Evolutionary conservation across 1,284 basidiomycete genomes (phyloP), one percentile per base, ranked within the genome.

Genomic region (Afroboletus lepidellus): DNA sequence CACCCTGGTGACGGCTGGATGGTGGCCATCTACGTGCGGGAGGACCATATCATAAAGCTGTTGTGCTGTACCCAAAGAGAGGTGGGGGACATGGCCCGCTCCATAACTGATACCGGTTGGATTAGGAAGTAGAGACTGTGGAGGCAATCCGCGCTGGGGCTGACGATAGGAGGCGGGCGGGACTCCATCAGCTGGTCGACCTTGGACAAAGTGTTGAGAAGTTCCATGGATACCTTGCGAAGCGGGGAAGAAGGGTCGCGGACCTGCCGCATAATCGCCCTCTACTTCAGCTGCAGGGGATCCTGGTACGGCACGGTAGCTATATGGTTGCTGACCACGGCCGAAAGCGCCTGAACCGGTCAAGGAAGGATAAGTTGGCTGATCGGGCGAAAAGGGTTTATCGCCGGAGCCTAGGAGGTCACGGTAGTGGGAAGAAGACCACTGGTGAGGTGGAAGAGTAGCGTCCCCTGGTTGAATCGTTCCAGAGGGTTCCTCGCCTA

Each of bases 1-100:
- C 46, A 87, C 79, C 57, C 87, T 85, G 51, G 80, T 77, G 54
- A 87, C 80, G 21, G 84, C 80, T 38, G 86, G 79, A 59, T 81
- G 79, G 55, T 74, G 73, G 53, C 77, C 77, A 56, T 87, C 83
- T 50, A 75, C 73, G 54, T 77, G 75, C 11, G 84, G 81, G 46
- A 84, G 69, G 78, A 89, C 84, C 82, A 89, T 85, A 62, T 90
- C 86, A 59, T 88, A 90, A 54, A 89, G 61, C 60, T 89, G 87
- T 61, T 88, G 87, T 18, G 81, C 75, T 63, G 80, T 87, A 54
- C 81, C 83, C 48, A 89, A 71, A 13, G 86, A 82, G 55, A 88
- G 74, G 54, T 84, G 80, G 13, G 83, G 72, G 15, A 81, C 75
- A 60, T 85, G 70, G 43, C 76, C 73, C 30, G 73, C 72, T 25